A percentile compares a stretch with the other conserved stretches of the same genome.
These are phyloP conservation scores for Camellia oleifera DNA, from an alignment of 179 eudicot genomes.

Conservation along the genomic window DNA sequence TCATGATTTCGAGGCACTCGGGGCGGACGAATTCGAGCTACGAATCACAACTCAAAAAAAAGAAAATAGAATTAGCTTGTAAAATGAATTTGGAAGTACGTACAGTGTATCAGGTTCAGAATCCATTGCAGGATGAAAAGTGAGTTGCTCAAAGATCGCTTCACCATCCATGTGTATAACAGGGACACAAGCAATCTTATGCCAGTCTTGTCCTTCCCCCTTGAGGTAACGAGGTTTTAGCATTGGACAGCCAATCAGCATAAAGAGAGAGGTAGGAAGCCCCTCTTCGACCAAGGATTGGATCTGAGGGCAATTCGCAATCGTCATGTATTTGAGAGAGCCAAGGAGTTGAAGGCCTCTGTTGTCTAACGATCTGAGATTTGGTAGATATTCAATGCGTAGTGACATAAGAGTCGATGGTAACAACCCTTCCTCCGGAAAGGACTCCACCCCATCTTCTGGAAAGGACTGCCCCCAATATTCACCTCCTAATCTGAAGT, in stretches of 20 bases:
- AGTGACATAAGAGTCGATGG: conserved; percentile 12
- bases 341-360: conserved; percentile 13
- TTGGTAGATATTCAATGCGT: background rate
- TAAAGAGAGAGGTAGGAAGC: conserved; percentile 7
- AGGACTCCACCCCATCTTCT: background rate
- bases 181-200: background rate
- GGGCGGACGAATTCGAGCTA: too few relatives aligned
- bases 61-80: too few relatives aligned
- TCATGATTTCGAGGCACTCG: too few relatives aligned
- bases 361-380: conserved; percentile 6
- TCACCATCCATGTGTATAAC: too few relatives aligned
- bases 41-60: too few relatives aligned
- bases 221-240: conserved; percentile 1
- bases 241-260: background rate
- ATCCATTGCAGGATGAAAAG: too few relatives aligned
- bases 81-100: too few relatives aligned
- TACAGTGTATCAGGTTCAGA: too few relatives aligned
- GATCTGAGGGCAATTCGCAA: conserved; percentile 9
- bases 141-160: too few relatives aligned
- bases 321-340: conserved; percentile 12
- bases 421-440: background rate
- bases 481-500: too few relatives aligned
- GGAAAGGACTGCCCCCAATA: too few relatives aligned
- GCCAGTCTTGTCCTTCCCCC: background rate
- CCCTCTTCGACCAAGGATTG: conserved; percentile 22